Evolutionary conservation across 2,329 filamentous ascomycete species (phyloP).

Genomic region (Verticillium longisporum): DNA sequence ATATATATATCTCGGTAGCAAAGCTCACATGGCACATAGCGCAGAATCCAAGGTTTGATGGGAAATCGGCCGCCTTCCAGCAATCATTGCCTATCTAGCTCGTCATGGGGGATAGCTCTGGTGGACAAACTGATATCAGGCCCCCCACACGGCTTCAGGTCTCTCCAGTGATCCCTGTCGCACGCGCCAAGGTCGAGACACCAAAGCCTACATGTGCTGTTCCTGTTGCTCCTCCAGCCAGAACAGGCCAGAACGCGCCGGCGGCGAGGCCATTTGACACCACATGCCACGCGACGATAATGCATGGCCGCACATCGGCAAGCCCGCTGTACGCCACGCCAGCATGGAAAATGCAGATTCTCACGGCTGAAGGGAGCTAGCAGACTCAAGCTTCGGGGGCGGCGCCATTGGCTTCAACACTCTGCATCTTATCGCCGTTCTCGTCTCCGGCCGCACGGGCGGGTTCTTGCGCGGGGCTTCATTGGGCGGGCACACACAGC

Average conservation of each 20-base stretch:
- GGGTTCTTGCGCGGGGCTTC: background rate
- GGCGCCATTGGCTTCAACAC: background rate
- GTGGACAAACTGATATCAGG: background rate
- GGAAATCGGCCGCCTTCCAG: background rate
- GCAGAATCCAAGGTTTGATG: too few species aligned
- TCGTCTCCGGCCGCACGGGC: background rate
- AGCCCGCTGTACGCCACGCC: constrained; percentile 20
- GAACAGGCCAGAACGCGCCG: background rate
- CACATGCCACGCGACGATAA: background rate
- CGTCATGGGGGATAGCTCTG: background rate
- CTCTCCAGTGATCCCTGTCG: background rate
- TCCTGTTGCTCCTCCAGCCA: background rate
- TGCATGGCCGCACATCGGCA: background rate
- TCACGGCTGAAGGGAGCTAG: background rate
- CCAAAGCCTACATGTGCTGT: background rate
- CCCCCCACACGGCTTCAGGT: background rate
- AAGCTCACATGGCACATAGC: too few species aligned
- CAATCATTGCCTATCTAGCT: background rate
- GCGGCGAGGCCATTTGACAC: background rate
- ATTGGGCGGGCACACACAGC: background rate
- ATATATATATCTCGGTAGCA: too few species aligned
- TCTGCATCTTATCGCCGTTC: background rate
- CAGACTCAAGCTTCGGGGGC: background rate
- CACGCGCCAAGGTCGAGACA: background rate
- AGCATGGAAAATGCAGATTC: constrained; percentile 34